Base-by-base conservation (phyloP, 805 yeast species). In the Blastobotrys americana region DNA sequence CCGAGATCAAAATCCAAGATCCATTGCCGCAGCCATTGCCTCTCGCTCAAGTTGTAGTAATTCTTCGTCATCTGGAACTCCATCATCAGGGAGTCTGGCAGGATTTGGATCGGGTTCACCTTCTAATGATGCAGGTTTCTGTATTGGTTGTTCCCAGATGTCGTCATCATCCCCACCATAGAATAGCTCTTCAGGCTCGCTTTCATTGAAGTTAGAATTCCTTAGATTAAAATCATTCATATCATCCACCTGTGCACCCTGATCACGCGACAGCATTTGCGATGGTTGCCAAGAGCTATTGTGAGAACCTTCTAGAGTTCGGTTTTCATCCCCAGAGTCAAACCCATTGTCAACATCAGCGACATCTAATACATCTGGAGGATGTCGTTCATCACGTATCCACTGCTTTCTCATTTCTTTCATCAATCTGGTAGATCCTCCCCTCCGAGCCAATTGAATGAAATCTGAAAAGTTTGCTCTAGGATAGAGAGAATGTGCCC, bases 401-500 rank as follows among this genome's bases (percentile, higher is more conserved):
- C 45, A 41, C n/a, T 27, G 39, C 21, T 36, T 34, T n/a, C 55
- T 38, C 9, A 37, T 37, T 19, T 42, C 40, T 28, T 37, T 42
- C 42, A 50, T 39, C 2, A 39, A 16, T 3, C 35, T 31, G 10
- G 28, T 18, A 17, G 31, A 33, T 9, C 55, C 54, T 16, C 37
- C 42, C 13, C 69, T 63, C 34, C 72, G 68, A 40, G 80, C 62
- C 52, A 82, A 62, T 19, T 70, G 67, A 1, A 82, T 64, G 55
- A 88, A 80, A 59, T 85, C 94, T 39, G 69, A 68, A 52, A 88
- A 84, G 50, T 76, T 80, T 13, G 93, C 86, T 65, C 82, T 84
- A 3, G 96, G 95, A 57, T 74, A 86, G 33, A 87, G 55, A 18
- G 73, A 68, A 59, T 84, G 90, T 0, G 82, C 87, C 89, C 90